Percentiles rank a stretch among this genome's conserved stretches.
Conservation (phyloP, 108 stramenopile genomes). For the Skeletonema grethae region DNA sequence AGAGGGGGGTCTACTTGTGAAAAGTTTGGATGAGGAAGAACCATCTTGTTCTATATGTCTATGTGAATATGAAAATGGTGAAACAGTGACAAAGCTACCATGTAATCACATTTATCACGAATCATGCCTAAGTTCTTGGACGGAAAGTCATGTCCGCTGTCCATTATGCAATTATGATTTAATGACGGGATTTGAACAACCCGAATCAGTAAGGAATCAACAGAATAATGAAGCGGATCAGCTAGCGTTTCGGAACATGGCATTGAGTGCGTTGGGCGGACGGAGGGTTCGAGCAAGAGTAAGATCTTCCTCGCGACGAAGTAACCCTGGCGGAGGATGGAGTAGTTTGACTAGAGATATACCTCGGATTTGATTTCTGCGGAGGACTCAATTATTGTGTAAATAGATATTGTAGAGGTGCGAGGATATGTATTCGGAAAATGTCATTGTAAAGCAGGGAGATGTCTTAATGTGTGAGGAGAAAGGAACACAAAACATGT, state of each 20-base stretch:
- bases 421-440: background rate
- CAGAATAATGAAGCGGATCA: conserved; percentile 23
- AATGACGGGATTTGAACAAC: conserved; percentile 48
- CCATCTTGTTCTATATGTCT: conserved; percentile 88
- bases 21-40: conserved; percentile 31
- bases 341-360: background rate
- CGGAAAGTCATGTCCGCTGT: conserved; percentile 72
- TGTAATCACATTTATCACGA: conserved; percentile 85
- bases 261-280: conserved; percentile 20
- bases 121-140: conserved; percentile 81
- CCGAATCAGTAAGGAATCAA: conserved; percentile 16
- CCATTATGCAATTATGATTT: conserved; percentile 89
- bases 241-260: conserved; percentile 20
- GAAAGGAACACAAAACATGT: background rate
- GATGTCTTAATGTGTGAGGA: background rate
- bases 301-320: background rate
- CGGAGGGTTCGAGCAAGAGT: conserved; percentile 29
- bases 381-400: conserved; percentile 40
- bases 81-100: conserved; percentile 63
- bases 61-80: conserved; percentile 84
- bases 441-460: background rate
- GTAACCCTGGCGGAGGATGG: background rate
- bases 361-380: conserved; percentile 24
- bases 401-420: background rate
- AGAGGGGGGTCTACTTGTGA: conserved; percentile 17